Evolutionary conservation across 2,329 filamentous ascomycete genomes (phyloP).

Genomic region (Blumeria graminis): DNA sequence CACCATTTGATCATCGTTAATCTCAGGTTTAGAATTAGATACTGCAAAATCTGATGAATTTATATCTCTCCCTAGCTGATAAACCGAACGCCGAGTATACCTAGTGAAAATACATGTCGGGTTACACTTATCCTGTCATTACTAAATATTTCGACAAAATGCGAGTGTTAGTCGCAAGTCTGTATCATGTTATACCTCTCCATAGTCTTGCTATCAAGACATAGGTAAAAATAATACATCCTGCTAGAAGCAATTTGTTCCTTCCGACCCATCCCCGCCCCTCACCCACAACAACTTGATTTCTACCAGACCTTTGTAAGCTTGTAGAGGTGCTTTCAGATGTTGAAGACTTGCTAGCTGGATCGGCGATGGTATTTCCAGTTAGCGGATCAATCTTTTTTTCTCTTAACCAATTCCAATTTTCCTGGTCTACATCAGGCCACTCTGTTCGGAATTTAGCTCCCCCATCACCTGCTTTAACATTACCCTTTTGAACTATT

Average conservation of each 20-base stretch:
- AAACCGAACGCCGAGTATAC: too few relatives aligned
- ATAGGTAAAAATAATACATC: slow-evolving; percentile 53
- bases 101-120: too few relatives aligned
- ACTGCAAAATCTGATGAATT: too few relatives aligned
- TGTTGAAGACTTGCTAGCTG: slow-evolving; percentile 21
- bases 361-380: slow-evolving; percentile 39
- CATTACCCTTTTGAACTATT: slow-evolving; percentile 39
- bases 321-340: slow-evolving; percentile 36
- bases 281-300: slow-evolving; percentile 31
- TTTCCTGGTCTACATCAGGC: slow-evolving; percentile 71
- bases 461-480: slow-evolving; percentile 81
- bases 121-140: too few relatives aligned
- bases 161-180: too few relatives aligned
- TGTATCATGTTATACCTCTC: not conserved
- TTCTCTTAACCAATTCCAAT: slow-evolving; percentile 77
- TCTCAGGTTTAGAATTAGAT: too few relatives aligned
- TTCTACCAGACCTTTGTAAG: slow-evolving; percentile 34
- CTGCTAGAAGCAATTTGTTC: slow-evolving; percentile 53
- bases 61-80: too few relatives aligned
- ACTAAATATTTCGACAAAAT: too few relatives aligned
- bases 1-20: too few relatives aligned
- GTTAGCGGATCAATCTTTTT: slow-evolving; percentile 56
- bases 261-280: slow-evolving; percentile 61
- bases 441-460: slow-evolving; percentile 76
- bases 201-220: slow-evolving; percentile 51